Conservation (phyloP, 2,329 filamentous ascomycete species). For the Fusarium heterosporum region DNA sequence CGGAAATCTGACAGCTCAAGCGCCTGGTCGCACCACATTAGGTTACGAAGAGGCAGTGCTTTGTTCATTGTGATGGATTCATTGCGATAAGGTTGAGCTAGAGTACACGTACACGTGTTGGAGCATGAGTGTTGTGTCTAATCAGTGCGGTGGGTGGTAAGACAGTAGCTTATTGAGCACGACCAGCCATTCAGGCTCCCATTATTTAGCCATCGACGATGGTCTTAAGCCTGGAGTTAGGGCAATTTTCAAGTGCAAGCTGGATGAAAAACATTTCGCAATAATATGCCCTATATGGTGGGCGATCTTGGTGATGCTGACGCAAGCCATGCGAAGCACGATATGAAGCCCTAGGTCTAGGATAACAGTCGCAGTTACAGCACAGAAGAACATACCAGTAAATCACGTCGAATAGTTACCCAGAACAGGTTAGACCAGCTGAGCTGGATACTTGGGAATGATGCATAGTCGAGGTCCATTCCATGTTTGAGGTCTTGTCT, state of each 20-base stretch:
- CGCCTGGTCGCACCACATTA: not conserved
- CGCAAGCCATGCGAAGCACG: not conserved
- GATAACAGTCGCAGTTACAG: not conserved
- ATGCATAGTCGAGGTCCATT: conserved; percentile 1
- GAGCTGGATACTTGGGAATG: not conserved
- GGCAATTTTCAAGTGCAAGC: not conserved
- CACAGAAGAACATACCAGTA: not conserved
- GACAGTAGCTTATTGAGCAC: conserved; percentile 9
- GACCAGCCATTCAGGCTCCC: not conserved
- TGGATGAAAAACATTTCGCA: not conserved
- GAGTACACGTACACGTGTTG: conserved; percentile 21
- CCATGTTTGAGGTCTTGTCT: not conserved
- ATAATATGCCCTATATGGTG: not conserved
- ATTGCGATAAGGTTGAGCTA: not conserved
- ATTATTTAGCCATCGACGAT: too few relatives aligned
- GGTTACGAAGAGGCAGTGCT: not conserved
- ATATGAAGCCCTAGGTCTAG: not conserved
- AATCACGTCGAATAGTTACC: not conserved
- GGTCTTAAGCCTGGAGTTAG: not conserved
- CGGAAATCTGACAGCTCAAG: conserved; percentile 13
- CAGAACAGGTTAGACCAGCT: conserved; percentile 1
- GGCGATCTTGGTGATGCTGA: not conserved
- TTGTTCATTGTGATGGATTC: not conserved
- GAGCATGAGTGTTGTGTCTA: not conserved
- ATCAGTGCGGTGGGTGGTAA: conserved; percentile 22